Base-by-base conservation (phyloP, 2,329 filamentous ascomycete genomes). In the Exophiala sideris region DNA sequence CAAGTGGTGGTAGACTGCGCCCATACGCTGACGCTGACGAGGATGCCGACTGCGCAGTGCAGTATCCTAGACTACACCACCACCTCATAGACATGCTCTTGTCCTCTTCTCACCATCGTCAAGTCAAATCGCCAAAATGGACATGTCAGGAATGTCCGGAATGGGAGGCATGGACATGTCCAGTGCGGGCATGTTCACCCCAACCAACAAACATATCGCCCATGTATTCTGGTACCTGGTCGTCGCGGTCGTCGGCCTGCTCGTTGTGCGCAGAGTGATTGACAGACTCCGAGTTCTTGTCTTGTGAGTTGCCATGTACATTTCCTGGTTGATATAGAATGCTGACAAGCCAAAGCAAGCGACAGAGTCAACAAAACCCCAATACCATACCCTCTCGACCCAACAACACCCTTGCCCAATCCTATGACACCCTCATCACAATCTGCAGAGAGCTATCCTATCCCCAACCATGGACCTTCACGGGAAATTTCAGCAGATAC, bases 161-260 rank as follows among this genome's bases (percentile, higher is more conserved):
- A 62, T 62, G 59, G 52, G 49, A 11, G 59, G 59, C 5, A 62
- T 62, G 59, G 59, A 62, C 50, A 62, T 62, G 59, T 50, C 47
- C 36, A 56, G 46, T 39, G 50, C 54, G 5, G 48, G 54, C 35
- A 56, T 62, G 46, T 62, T 62, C 45, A 57, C 52, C 12, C 42
- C 45, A 2, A 57, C 52, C 10, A 56, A 62, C 48, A 62, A 53
- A 36, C 40, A 47, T 14, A 51, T 62, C 11, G 59, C 59, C 24
- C 52, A 54, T 46, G 24, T 52, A 10, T 57, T 57, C 41, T 62
- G 59, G 59, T 62, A 62, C 24, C 42, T 62, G 18, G 54, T 62
- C 12, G 51, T 54, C n/a, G 54, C 54, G 1, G 36, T 53, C n/a
- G 54, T 55, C 4, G 51, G 50, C 10, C 21, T 56, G 10, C 52